These are phyloP conservation scores for Fomitopsis palustris DNA, from an alignment of 1,284 basidiomycete species.

Conservation along the genomic window DNA sequence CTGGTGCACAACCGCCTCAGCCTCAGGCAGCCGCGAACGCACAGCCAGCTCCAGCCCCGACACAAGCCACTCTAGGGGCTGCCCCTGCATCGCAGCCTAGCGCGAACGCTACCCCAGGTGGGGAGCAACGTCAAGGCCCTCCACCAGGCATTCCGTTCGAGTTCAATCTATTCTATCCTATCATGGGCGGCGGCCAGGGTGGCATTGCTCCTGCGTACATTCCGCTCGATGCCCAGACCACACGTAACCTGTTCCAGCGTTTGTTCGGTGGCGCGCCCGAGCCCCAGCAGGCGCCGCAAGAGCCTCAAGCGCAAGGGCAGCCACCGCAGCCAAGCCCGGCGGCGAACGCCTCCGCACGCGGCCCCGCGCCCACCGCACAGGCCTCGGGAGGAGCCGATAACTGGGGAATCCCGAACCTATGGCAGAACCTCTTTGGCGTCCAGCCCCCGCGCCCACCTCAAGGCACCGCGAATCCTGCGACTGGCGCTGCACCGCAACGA, in stretches of 20 bases:
- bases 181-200: neutral
- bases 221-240: constrained; percentile 1
- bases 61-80: neutral
- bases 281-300: neutral
- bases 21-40: neutral
- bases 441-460: neutral
- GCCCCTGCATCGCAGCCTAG: neutral
- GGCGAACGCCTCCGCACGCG: neutral
- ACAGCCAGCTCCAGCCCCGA: neutral
- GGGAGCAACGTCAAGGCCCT: neutral
- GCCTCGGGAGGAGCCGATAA: neutral
- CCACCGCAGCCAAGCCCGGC: neutral
- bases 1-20: constrained; percentile 9
- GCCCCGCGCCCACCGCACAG: neutral
- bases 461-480: neutral
- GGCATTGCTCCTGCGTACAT: neutral
- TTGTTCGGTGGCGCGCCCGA: constrained; percentile 6
- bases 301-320: neutral
- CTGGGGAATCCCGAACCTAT: neutral
- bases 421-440: constrained; percentile 2
- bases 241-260: constrained; percentile 13
- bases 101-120: neutral
- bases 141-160: constrained; percentile 10
- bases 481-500: constrained; percentile 9
- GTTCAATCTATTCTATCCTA: constrained; percentile 14